Conservation (phyloP, 78 protist genomes). For the Ministeria vibrans region DNA sequence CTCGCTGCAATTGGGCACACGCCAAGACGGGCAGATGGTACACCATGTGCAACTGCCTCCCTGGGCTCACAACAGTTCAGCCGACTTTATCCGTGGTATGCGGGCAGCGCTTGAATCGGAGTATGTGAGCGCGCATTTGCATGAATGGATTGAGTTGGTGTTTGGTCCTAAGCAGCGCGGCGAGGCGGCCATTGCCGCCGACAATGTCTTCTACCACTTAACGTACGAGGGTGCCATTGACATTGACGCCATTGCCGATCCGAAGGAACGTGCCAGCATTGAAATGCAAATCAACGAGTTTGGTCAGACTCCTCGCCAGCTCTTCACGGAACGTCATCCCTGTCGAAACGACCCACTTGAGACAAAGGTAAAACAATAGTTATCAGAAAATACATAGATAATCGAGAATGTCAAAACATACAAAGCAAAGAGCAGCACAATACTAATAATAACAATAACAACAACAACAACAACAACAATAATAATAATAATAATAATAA, state of each 20-base stretch:
- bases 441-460: neutral
- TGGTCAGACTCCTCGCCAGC: slow-evolving; percentile 97
- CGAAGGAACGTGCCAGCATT: slow-evolving; percentile 38
- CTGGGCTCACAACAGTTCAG: slow-evolving; percentile 71
- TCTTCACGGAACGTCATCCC: slow-evolving; percentile 77
- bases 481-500: too few relatives aligned
- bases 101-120: slow-evolving; percentile 83
- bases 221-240: slow-evolving; percentile 91
- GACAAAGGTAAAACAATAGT: neutral
- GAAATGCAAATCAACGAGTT: slow-evolving; percentile 86
- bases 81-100: slow-evolving; percentile 42
- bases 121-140: slow-evolving; percentile 70
- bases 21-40: slow-evolving; percentile 35
- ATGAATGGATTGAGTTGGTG: slow-evolving; percentile 94
- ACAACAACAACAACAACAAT: neutral
- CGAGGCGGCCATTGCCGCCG: slow-evolving; percentile 49
- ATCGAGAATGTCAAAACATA: neutral
- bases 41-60: slow-evolving; percentile 88
- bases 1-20: slow-evolving; percentile 54
- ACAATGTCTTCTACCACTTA: slow-evolving; percentile 82
- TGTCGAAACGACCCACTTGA: neutral
- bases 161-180: slow-evolving; percentile 91
- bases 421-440: neutral
- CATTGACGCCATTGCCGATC: slow-evolving; percentile 68
- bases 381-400: neutral